Evolutionary conservation across 2,329 filamentous ascomycete species (phyloP), one percentile per base, ranked within the genome.

Genomic region (Helotiales sp.): DNA sequence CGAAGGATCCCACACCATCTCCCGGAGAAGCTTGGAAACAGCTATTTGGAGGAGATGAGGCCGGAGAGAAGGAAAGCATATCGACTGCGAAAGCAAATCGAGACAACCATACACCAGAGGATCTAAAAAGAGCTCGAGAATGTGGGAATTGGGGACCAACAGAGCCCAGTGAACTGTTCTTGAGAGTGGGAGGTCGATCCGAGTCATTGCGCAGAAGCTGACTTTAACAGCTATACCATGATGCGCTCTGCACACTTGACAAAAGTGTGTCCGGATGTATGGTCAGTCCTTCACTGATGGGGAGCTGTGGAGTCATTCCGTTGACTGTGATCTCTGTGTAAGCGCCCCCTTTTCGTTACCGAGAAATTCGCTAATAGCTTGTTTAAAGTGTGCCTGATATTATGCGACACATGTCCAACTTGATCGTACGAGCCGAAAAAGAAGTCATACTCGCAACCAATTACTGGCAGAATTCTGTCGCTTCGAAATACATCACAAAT

Each of bases 401-500:
- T 30, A 87, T 87, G 68, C 84, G 90, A 0, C 91, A 94, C 76
- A 91, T 92, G 80, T 87, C 90, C 1, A 93, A 94, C 71, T 81
- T 92, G 22, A 94, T 95, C 37, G 91, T 85, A 2, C 83, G 89
- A 3, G 92, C 92, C 0, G 84, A 92, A 73, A 85, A 85, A 37
- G 92, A 95, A 73, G 87, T 95, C 0, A 88, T 91, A 64, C 80
- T 94, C 10, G 89, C 89, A 0, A 94, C 92, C 0, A 93, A 92
- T 72, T 92, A 88, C 74, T 76, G 92, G 92, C 85, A 89, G 67
- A 83, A 88, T 49, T 90, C 90, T 0, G 83, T 89, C 8, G 90
- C 91, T 0, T 89, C 89, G 49, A 85, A 82, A 5, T 84, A 92
- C 59, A 84, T 94, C 50, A 91, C 86, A 3, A 85, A 91, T 74